phyloP scores from a whole-genome alignment of 2,329 filamentous ascomycete genomes.

The Polytolypa hystricis region DNA sequence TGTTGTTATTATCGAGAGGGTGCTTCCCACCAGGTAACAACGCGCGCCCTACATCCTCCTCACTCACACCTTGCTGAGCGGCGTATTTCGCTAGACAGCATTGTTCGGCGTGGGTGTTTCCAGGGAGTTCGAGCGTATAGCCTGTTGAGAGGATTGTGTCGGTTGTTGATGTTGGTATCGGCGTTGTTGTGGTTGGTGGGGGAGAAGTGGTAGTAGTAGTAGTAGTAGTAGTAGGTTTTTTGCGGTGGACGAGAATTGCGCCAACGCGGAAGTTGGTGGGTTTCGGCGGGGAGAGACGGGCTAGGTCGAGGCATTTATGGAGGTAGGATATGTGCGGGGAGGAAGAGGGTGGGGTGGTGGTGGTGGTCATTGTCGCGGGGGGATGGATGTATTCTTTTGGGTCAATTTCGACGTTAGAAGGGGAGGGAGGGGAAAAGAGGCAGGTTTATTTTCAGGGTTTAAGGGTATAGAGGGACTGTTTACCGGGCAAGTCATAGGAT shows the following conservation, averaged over 20 bases:
- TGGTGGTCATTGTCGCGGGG: slow-evolving; percentile 6
- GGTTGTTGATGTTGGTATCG: background rate
- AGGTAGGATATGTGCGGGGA: slow-evolving; percentile 44
- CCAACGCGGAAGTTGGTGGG: slow-evolving; percentile 91
- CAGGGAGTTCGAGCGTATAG: slow-evolving; percentile 79
- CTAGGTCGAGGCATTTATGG: slow-evolving; percentile 61
- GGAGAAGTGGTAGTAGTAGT: slow-evolving; percentile 2
- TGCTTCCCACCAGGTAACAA: slow-evolving; percentile 18
- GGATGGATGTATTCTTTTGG: no score
- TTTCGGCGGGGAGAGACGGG: slow-evolving; percentile 68
- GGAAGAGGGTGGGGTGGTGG: slow-evolving; percentile 9
- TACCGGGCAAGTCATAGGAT: no score
- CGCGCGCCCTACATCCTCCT: slow-evolving; percentile 32
- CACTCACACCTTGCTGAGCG: slow-evolving; percentile 22
- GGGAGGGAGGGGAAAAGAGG: no score
- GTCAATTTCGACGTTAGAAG: no score
- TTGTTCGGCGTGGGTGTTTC: slow-evolving; percentile 95
- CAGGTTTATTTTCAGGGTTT: no score
- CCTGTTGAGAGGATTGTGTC: slow-evolving; percentile 61
- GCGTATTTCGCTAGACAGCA: slow-evolving; percentile 67
- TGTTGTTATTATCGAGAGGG: no score
- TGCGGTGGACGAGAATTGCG: slow-evolving; percentile 58
- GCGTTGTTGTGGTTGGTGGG: background rate
- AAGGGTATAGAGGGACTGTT: no score
- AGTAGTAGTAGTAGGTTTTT: slow-evolving; percentile 15